Evolutionary conservation across 1,139 yeast genomes (phyloP), one percentile per base, ranked within the genome.

Genomic region (Kurtzmaniella quercitrusa): DNA sequence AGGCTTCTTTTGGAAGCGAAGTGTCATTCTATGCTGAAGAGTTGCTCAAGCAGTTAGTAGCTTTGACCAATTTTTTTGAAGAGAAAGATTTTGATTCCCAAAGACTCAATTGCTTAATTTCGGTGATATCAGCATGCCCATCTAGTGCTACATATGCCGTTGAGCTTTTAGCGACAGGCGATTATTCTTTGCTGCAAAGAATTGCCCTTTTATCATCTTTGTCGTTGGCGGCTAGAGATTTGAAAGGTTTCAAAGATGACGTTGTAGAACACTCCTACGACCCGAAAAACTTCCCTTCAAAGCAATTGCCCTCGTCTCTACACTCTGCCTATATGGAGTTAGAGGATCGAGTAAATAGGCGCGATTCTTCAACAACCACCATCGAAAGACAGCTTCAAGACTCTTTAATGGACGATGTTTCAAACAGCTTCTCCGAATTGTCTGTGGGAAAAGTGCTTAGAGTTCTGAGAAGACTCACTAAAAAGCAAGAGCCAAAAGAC

Each of bases 121-220:
- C 88, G 0, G 67, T 82, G 1, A 67, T 81, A 12, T 77, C 71
- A 0, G 59, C 79, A 2, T 65, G 65, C 41, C 82, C 85, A 2
- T 54, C 56, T 2, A 56, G 65, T 2, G 70, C 75, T 0, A 51
- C 64, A 0, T 68, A 65, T 43, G 48, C 81, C 2, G 63, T 75
- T 27, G 55, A 63, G 27, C 56, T 79, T 37, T 63, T 83, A 24
- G 62, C 73, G 3, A 61, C 70, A 0, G 90, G 88, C 0, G 94
- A 85, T 56, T 81, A 79, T 52, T 82, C 89, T 0, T 63, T 85
- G 16, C 84, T 80, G 50, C 83, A 79, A 48, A 60, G 91, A 39
- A 66, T 83, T 56, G 60, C 70, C 44, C 66, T 83, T 17, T 59
- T 85, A 25, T 71, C 85, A 1, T 65, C 81, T 0, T 56, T 82